These are phyloP conservation scores for Aeschynomene evenia DNA, from an alignment of 306 rosid species.

Conservation along the genomic window DNA sequence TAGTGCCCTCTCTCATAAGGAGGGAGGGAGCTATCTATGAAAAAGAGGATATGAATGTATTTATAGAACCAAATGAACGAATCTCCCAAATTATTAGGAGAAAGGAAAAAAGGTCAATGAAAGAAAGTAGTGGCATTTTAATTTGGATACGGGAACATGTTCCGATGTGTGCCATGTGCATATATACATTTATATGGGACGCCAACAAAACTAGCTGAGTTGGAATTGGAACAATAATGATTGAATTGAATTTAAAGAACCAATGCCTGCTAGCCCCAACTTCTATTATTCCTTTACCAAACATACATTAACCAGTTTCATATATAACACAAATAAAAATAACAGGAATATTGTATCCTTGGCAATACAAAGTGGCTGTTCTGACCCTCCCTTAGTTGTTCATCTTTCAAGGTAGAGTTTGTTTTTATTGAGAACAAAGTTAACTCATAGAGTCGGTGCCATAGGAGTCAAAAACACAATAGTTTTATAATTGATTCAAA, in stretches of 20 bases:
- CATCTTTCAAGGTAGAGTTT: too few relatives aligned
- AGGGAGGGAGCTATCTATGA: too few relatives aligned
- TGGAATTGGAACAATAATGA: slow-evolving; percentile 17
- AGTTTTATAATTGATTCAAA: too few relatives aligned
- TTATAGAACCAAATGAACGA: not conserved
- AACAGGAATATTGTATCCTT: not conserved
- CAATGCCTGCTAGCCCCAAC: too few relatives aligned
- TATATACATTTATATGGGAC: too few relatives aligned
- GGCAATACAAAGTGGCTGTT: not conserved
- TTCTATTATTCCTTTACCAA: too few relatives aligned
- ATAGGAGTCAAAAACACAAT: too few relatives aligned
- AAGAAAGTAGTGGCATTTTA: slow-evolving; percentile 26
- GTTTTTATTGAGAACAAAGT: too few relatives aligned
- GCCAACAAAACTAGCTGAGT: not conserved
- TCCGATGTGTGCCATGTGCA: slow-evolving; percentile 28
- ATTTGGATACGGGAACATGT: slow-evolving; percentile 19
- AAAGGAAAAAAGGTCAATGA: slow-evolving; percentile 9
- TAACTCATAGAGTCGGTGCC: too few relatives aligned
- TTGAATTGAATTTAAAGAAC: not conserved
- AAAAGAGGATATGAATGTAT: too few relatives aligned
- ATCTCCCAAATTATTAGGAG: slow-evolving; percentile 33
- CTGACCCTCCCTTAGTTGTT: not conserved
- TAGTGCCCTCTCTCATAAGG: too few relatives aligned
- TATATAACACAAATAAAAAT: not conserved
- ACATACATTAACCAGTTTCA: not conserved